Percentiles rank a stretch among this genome's conserved stretches.
Conservation (phyloP, 2,329 filamentous ascomycete species). For the Arthrobotrys sphaeroides region DNA sequence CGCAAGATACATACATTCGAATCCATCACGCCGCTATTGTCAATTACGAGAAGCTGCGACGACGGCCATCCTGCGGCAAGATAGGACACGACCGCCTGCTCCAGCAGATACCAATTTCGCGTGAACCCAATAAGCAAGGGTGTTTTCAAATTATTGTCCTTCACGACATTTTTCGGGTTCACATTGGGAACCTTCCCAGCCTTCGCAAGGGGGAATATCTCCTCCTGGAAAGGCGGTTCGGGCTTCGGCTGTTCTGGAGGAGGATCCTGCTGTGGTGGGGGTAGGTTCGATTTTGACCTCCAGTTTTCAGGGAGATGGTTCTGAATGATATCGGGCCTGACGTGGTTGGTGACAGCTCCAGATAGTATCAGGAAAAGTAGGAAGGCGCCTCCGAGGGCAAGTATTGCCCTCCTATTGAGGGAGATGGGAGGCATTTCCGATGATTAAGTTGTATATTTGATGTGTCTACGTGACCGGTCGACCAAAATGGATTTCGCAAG, state of each 20-base stretch:
- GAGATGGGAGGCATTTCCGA: conserved; percentile 37
- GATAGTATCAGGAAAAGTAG: conserved; percentile 20
- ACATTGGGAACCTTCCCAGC: conserved; percentile 50
- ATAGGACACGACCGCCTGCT: conserved; percentile 69
- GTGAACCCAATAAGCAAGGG: conserved; percentile 71
- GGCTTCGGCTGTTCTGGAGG: background rate
- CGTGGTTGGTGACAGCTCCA: conserved; percentile 39
- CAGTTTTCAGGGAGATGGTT: conserved; percentile 26
- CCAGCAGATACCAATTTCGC: conserved; percentile 67
- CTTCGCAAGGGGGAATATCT: conserved; percentile 53
- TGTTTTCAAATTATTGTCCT: conserved; percentile 58
- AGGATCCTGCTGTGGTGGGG: background rate
- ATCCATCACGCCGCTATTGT: conserved; percentile 69
- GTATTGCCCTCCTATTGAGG: conserved; percentile 40
- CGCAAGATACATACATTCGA: conserved; percentile 62
- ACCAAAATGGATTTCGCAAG: background rate
- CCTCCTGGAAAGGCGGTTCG: conserved; percentile 28
- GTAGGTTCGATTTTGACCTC: conserved; percentile 9
- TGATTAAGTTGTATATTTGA: background rate
- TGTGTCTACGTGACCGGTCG: background rate
- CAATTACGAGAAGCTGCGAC: conserved; percentile 68
- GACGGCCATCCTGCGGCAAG: conserved; percentile 70
- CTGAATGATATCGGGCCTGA: conserved; percentile 29
- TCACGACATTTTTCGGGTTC: conserved; percentile 40
- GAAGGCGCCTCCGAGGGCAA: conserved; percentile 15